phyloP scores from a whole-genome alignment of 192 early-diverging fungal genomes.

The Coemansia aciculifera region DNA sequence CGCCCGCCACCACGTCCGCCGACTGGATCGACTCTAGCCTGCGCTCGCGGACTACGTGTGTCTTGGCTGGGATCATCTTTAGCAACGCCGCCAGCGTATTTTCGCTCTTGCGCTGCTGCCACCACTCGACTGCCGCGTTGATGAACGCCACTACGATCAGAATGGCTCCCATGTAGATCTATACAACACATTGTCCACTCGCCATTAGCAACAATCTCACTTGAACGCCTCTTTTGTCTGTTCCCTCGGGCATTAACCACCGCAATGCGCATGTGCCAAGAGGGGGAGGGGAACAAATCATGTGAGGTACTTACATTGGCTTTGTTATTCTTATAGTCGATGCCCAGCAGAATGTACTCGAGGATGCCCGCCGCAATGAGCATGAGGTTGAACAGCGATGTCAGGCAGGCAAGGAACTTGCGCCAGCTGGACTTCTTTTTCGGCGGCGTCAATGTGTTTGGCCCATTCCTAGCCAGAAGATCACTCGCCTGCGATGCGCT shows the following conservation, averaged over 20 bases:
- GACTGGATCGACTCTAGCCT: slow-evolving; percentile 69
- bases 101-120: slow-evolving; percentile 86
- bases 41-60: slow-evolving; percentile 76
- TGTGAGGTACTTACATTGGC: slow-evolving; percentile 58
- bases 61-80: slow-evolving; percentile 86
- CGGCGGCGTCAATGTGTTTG: slow-evolving; percentile 85
- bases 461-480: slow-evolving; percentile 72
- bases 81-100: slow-evolving; percentile 89
- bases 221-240: not conserved
- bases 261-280: not conserved
- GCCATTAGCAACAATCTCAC: not conserved
- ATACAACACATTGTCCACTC: slow-evolving; percentile 26
- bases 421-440: slow-evolving; percentile 75
- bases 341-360: slow-evolving; percentile 75
- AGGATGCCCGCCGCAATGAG: slow-evolving; percentile 80
- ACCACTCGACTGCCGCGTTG: slow-evolving; percentile 92
- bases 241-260: not conserved
- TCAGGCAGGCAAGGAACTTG: slow-evolving; percentile 74
- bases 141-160: slow-evolving; percentile 83
- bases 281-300: not conserved
- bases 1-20: slow-evolving; percentile 77
- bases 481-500: slow-evolving; percentile 60
- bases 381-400: slow-evolving; percentile 86
- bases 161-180: slow-evolving; percentile 89
- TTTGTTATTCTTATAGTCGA: slow-evolving; percentile 76